Percentiles rank a stretch among this genome's conserved stretches.
Conservation (phyloP, 257 asterid species). For the Galeopsis tetrahit region DNA sequence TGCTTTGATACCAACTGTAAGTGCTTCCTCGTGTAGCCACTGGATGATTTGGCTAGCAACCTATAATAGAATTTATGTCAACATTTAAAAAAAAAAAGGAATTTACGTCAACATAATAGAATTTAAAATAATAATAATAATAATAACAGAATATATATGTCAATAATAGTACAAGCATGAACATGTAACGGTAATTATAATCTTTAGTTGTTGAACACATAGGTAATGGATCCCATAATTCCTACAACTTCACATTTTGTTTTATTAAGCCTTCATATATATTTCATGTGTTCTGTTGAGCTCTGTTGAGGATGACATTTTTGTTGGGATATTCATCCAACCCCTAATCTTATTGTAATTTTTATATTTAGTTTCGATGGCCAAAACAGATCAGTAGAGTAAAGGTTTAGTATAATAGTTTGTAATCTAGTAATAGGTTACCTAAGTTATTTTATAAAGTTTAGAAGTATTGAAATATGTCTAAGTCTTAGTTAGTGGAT, state of each 20-base stretch:
- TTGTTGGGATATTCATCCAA: no score
- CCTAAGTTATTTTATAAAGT: no score
- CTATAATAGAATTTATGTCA: slow-evolving; percentile 39
- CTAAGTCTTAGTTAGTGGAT: no score
- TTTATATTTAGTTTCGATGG: no score
- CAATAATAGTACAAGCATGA: slow-evolving; percentile 2
- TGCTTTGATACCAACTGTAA: slow-evolving; percentile 74
- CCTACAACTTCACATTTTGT: not conserved
- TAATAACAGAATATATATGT: not conserved
- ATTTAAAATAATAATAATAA: no score
- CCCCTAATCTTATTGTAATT: no score
- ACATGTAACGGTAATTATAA: not conserved
- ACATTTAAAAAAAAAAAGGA: not conserved
- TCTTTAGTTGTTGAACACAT: not conserved
- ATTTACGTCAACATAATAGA: no score
- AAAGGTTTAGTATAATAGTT: no score
- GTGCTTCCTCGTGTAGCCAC: slow-evolving; percentile 94
- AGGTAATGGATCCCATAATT: not conserved
- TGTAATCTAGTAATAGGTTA: no score
- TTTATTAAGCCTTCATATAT: not conserved
- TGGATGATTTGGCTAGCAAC: slow-evolving; percentile 86
- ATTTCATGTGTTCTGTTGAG: not conserved
- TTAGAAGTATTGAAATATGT: no score
- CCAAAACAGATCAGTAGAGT: no score
- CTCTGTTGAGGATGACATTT: not conserved